Conservation (phyloP, 163 green algal species). For the Chloroidium sp. region DNA sequence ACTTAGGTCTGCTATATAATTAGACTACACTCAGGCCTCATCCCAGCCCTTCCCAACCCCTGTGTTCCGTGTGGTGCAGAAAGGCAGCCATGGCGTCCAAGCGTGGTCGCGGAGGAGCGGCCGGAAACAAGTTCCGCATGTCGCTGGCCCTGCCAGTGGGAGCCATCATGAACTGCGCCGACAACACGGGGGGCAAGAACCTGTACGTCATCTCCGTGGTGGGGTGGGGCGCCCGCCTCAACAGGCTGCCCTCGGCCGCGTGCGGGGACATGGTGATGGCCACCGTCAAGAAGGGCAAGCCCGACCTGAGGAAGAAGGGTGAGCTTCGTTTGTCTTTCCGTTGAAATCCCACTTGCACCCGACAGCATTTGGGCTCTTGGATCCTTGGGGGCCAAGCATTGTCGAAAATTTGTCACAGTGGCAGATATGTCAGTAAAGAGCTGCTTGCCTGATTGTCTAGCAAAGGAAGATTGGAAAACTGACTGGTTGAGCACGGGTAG, state of each 20-base stretch:
- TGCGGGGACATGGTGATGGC: slow-evolving; percentile 97
- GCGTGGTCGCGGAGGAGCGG: slow-evolving; percentile 71
- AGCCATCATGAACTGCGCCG: slow-evolving; percentile 97
- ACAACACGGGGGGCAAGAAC: slow-evolving; percentile 98
- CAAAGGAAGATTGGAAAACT: too few relatives aligned
- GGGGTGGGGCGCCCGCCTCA: slow-evolving; percentile 90
- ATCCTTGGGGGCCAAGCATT: too few relatives aligned
- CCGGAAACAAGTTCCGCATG: slow-evolving; percentile 98
- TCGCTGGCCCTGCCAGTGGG: slow-evolving; percentile 90
- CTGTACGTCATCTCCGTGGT: slow-evolving; percentile 97
- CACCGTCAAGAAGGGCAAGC: slow-evolving; percentile 99
- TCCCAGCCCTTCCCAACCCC: too few relatives aligned
- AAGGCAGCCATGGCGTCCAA: slow-evolving; percentile 47
- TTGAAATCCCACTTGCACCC: too few relatives aligned
- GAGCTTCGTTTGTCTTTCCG: slow-evolving; percentile 4
- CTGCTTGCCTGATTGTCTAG: too few relatives aligned
- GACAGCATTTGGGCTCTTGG: too few relatives aligned
- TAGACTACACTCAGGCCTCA: too few relatives aligned
- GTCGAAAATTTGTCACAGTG: too few relatives aligned
- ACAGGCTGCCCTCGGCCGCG: slow-evolving; percentile 83
- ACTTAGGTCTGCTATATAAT: not conserved
- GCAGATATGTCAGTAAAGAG: too few relatives aligned
- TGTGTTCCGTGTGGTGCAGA: not conserved
- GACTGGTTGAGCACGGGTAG: too few relatives aligned
- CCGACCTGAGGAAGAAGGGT: slow-evolving; percentile 99